phyloP scores from a whole-genome alignment of 169 alveolate species.

The Pseudocohnilembus persalinus region DNA sequence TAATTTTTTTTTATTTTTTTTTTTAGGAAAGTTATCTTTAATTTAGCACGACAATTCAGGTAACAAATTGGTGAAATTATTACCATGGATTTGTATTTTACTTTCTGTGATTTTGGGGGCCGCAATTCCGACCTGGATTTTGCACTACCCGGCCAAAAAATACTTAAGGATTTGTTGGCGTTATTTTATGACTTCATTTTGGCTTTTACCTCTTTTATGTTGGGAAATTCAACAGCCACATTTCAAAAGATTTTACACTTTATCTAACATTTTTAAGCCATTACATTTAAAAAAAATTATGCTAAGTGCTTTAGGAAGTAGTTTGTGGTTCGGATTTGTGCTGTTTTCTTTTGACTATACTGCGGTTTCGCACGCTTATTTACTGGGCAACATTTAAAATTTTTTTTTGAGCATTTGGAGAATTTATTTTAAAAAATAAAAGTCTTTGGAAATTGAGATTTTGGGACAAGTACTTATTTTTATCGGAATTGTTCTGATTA shows the following conservation, averaged over 20 bases:
- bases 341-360: conserved; percentile 19
- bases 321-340: conserved; percentile 5
- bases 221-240: not conserved
- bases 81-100: conserved; percentile 1
- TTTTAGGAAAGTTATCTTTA: no score
- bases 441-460: conserved; percentile 5
- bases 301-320: conserved; percentile 3
- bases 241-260: not conserved
- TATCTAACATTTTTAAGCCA: not conserved
- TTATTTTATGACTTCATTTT: conserved; percentile 5
- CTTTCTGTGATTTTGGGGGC: conserved; percentile 13
- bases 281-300: not conserved
- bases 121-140: conserved; percentile 19
- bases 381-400: not conserved
- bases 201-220: conserved; percentile 4
- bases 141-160: not conserved
- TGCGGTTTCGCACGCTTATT: conserved; percentile 6
- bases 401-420: conserved; percentile 6
- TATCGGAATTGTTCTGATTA: not conserved
- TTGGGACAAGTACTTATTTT: not conserved
- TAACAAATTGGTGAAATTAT: not conserved
- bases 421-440: not conserved
- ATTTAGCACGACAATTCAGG: not conserved
- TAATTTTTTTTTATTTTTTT: conserved; percentile 1
- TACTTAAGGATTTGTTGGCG: conserved; percentile 10